Evolutionary conservation across 2,329 filamentous ascomycete genomes (phyloP).

Genomic region (Diplodia seriata): DNA sequence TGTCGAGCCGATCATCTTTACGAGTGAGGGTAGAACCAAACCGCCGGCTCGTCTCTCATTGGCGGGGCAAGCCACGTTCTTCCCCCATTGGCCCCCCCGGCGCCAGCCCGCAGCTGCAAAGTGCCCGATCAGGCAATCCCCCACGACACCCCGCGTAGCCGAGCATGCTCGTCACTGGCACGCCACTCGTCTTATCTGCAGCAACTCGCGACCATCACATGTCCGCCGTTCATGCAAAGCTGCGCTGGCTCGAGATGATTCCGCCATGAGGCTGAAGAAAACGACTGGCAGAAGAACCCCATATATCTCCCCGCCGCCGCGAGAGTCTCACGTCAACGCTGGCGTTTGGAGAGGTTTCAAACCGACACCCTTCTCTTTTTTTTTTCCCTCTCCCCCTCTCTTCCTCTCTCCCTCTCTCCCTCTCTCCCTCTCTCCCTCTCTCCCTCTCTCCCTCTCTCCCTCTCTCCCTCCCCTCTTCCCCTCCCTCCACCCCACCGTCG

Average conservation of each 20-base stretch:
- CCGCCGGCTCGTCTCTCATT: background rate
- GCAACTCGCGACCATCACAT: constrained; percentile 1
- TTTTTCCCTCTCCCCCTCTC: too few relatives aligned
- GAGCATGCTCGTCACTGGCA: constrained; percentile 10
- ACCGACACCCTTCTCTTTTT: background rate
- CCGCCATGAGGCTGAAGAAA: constrained; percentile 4
- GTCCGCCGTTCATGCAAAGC: constrained; percentile 10
- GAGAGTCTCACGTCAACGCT: background rate
- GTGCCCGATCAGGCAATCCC: constrained; percentile 13
- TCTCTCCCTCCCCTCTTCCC: too few relatives aligned
- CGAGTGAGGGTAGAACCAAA: constrained; percentile 11
- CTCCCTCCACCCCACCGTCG: too few relatives aligned
- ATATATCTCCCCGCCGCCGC: background rate
- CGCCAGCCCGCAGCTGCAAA: constrained; percentile 4
- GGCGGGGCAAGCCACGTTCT: background rate
- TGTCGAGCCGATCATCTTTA: constrained; percentile 25
- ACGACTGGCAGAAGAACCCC: background rate
- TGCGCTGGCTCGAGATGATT: constrained; percentile 15
- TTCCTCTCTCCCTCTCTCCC: too few relatives aligned
- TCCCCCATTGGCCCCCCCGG: background rate
- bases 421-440: too few relatives aligned
- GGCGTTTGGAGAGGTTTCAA: background rate
- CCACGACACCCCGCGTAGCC: constrained; percentile 10
- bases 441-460: too few relatives aligned
- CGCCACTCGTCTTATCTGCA: constrained; percentile 18